Conservation (phyloP, 164 flowering plant genomes). For the Stephania cephalantha region DNA sequence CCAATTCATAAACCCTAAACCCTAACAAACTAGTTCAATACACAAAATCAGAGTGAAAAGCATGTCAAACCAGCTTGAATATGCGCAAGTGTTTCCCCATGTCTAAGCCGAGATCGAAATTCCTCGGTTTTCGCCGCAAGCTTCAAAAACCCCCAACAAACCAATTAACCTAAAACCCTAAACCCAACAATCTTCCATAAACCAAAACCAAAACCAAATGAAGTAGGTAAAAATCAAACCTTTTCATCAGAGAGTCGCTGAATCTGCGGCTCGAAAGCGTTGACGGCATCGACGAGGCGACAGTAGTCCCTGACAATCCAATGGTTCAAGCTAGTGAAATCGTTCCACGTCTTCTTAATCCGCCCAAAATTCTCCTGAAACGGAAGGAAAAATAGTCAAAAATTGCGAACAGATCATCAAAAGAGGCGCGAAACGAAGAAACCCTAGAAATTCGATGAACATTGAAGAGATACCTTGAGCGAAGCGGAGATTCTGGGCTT, state of each 20-base stretch:
- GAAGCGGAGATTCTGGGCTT: slow-evolving; percentile 12
- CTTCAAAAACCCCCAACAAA: slow-evolving; percentile 24
- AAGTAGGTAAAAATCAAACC: slow-evolving; percentile 28
- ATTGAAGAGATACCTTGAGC: slow-evolving; percentile 13
- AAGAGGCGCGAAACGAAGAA: no score
- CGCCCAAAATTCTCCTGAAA: slow-evolving; percentile 38
- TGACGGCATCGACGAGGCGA: slow-evolving; percentile 70
- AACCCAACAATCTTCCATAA: neutral
- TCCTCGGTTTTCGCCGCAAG: slow-evolving; percentile 68
- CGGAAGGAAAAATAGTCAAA: neutral
- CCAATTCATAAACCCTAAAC: slow-evolving; percentile 1
- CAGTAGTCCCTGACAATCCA: slow-evolving; percentile 90
- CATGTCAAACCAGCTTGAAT: slow-evolving; percentile 73
- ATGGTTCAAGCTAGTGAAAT: slow-evolving; percentile 52
- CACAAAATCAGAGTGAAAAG: neutral
- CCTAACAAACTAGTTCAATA: neutral
- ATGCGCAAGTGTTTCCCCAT: slow-evolving; percentile 80
- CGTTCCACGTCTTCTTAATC: slow-evolving; percentile 39
- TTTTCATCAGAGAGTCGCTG: slow-evolving; percentile 65
- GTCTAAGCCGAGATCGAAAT: slow-evolving; percentile 58
- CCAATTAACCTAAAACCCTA: neutral
- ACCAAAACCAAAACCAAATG: neutral
- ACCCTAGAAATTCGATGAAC: no score
- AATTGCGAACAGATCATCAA: neutral
- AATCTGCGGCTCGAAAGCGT: slow-evolving; percentile 54